Evolutionary conservation across 2,329 filamentous ascomycete genomes (phyloP).

Genomic region (Pseudofabraea citricarpa): DNA sequence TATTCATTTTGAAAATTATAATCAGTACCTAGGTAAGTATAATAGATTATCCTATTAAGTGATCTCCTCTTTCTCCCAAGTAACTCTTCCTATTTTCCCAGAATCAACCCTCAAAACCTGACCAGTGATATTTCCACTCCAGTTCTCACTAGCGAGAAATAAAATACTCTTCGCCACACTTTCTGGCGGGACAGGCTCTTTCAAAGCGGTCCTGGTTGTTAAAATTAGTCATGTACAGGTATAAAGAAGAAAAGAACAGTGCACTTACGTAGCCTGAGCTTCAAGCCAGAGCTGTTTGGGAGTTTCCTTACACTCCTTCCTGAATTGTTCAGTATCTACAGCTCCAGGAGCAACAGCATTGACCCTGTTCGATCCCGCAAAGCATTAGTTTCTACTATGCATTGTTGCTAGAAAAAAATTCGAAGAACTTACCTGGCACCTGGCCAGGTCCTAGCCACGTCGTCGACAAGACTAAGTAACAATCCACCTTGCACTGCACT

Average conservation of each 20-base stretch:
- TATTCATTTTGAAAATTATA: no score
- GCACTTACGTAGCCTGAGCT: slow-evolving; percentile 34
- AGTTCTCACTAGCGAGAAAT: slow-evolving; percentile 41
- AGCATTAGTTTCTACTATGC: slow-evolving; percentile 3
- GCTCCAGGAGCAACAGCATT: slow-evolving; percentile 42
- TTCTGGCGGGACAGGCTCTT: slow-evolving; percentile 31
- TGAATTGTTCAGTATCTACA: slow-evolving; percentile 38
- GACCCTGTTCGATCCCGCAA: slow-evolving; percentile 33
- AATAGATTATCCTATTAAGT: no score
- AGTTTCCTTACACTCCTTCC: slow-evolving; percentile 33
- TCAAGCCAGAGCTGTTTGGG: slow-evolving; percentile 35
- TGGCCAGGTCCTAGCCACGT: slow-evolving; percentile 32
- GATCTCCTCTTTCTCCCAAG: slow-evolving; percentile 30
- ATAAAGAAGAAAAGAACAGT: no score
- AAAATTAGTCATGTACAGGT: no score
- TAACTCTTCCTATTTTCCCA: slow-evolving; percentile 38
- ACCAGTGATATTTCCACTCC: slow-evolving; percentile 38
- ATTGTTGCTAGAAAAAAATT: neutral
- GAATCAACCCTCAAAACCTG: slow-evolving; percentile 40
- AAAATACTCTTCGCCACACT: slow-evolving; percentile 39
- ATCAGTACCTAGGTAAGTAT: no score
- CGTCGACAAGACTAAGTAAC: slow-evolving; percentile 34
- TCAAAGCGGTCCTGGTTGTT: slow-evolving; percentile 31
- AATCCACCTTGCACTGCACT: slow-evolving; percentile 40
- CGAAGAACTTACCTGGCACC: slow-evolving; percentile 15